These are phyloP conservation scores for Stellera chamaejasme DNA, from an alignment of 345 rosid genomes.

Conservation along the genomic window DNA sequence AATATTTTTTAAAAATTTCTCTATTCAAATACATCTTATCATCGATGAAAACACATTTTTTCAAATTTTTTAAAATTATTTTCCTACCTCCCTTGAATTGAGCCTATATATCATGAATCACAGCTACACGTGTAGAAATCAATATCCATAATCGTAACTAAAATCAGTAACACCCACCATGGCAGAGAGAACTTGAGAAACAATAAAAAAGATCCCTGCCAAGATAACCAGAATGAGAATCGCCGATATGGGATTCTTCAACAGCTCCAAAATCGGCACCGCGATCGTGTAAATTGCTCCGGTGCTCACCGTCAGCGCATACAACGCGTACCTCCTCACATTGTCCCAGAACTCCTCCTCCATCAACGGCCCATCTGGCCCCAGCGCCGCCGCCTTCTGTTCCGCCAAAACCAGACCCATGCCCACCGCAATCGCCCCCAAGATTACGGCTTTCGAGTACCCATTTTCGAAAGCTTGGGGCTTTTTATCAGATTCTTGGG, in stretches of 20 bases:
- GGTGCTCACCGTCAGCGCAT: constrained; percentile 87
- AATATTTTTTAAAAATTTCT: no score
- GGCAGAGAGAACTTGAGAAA: constrained; percentile 74
- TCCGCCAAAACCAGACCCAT: constrained; percentile 42
- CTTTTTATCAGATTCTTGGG: not conserved
- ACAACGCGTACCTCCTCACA: constrained; percentile 87
- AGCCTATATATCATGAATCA: no score
- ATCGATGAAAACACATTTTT: no score
- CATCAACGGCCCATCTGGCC: constrained; percentile 77
- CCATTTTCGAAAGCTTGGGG: constrained; percentile 16
- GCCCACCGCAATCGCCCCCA: constrained; percentile 49
- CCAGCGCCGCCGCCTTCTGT: constrained; percentile 64
- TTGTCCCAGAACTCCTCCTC: constrained; percentile 97
- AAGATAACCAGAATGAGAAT: constrained; percentile 51
- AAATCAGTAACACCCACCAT: constrained; percentile 84
- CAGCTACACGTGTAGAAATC: not conserved
- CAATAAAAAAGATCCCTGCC: constrained; percentile 52
- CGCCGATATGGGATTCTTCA: constrained; percentile 84
- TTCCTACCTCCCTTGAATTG: no score
- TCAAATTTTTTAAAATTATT: no score
- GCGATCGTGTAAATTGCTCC: constrained; percentile 75
- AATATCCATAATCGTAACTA: constrained; percentile 53
- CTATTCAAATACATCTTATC: no score
- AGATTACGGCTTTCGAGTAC: constrained; percentile 26
- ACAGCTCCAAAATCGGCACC: constrained; percentile 54